phyloP scores from a whole-genome alignment of 805 yeast species.

The Diddensiella transvaalensis region DNA sequence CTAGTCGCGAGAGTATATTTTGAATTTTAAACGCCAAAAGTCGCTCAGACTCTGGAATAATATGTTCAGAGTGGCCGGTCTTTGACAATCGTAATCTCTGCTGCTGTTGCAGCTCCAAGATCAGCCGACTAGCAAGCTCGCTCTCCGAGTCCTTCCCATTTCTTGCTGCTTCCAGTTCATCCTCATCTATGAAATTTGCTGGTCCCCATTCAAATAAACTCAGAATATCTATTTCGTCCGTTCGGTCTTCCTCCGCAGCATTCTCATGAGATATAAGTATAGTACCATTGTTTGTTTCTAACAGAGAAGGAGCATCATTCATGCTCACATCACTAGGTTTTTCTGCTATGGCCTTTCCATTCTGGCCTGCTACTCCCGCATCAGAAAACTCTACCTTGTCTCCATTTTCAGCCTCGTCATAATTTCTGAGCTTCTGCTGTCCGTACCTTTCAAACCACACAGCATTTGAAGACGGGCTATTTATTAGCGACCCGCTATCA shows the following conservation, averaged over 20 bases:
- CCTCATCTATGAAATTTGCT: conserved; percentile 45
- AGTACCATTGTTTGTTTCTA: background rate
- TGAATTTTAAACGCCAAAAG: conserved; percentile 33
- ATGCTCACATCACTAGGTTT: conserved; percentile 5
- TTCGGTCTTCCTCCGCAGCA: conserved; percentile 12
- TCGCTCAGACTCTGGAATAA: conserved; percentile 32
- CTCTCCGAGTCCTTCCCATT: conserved; percentile 42
- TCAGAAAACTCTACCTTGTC: background rate
- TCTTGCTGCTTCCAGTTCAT: conserved; percentile 47
- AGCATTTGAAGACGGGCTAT: conserved; percentile 33
- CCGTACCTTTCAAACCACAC: conserved; percentile 35
- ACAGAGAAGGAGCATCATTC: background rate
- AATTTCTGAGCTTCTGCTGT: conserved; percentile 4
- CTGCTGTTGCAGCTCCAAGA: conserved; percentile 47
- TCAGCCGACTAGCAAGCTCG: conserved; percentile 41
- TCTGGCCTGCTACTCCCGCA: conserved; percentile 7
- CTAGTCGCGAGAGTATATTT: conserved; percentile 42
- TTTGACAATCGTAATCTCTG: conserved; percentile 45
- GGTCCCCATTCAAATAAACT: conserved; percentile 51
- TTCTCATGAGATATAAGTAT: conserved; percentile 6
- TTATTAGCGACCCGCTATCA: conserved; percentile 53
- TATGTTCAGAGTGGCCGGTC: conserved; percentile 25
- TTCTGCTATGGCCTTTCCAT: background rate
- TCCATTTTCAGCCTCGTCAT: conserved; percentile 39
- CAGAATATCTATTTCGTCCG: conserved; percentile 20